Conservation (phyloP, 192 early-diverging fungal genomes). For the Chytriomyces confervae region DNA sequence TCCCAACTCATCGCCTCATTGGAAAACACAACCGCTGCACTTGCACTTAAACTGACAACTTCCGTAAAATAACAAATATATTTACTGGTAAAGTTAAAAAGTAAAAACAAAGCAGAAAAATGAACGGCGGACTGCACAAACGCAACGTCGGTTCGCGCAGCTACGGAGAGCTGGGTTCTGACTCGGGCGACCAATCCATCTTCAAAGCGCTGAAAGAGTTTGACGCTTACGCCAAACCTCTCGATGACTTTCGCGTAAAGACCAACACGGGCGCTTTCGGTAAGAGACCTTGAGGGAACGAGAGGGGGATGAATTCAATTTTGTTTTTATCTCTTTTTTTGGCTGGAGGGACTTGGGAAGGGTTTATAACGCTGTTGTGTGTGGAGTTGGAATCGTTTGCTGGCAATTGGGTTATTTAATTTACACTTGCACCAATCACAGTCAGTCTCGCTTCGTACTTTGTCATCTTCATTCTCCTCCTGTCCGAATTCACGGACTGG, state of each 20-base stretch:
- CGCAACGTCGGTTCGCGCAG: not conserved
- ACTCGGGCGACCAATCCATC: conserved; percentile 8
- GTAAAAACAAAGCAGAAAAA: not conserved
- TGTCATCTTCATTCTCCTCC: conserved; percentile 76
- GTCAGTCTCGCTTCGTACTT: conserved; percentile 80
- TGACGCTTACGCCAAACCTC: conserved; percentile 88
- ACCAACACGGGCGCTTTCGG: conserved; percentile 79
- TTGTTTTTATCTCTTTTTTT: no score
- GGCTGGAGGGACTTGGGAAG: no score
- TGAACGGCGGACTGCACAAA: not conserved
- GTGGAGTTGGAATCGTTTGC: no score
- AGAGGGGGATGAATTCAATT: no score
- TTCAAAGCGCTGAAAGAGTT: conserved; percentile 45
- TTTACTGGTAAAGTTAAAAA: not conserved
- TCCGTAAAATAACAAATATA: no score
- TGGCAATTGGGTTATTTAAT: no score
- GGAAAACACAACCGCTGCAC: no score
- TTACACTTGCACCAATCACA: conserved; percentile 19
- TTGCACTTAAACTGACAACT: no score
- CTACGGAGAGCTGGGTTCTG: not conserved
- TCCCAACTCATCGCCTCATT: no score
- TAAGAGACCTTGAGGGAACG: conserved; percentile 35
- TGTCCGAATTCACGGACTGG: conserved; percentile 87
- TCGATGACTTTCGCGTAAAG: conserved; percentile 91
- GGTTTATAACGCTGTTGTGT: no score